Percentiles rank a stretch among this genome's conserved stretches.
Conservation (phyloP, 2,329 filamentous ascomycete genomes). For the Calonectria hawksworthii region DNA sequence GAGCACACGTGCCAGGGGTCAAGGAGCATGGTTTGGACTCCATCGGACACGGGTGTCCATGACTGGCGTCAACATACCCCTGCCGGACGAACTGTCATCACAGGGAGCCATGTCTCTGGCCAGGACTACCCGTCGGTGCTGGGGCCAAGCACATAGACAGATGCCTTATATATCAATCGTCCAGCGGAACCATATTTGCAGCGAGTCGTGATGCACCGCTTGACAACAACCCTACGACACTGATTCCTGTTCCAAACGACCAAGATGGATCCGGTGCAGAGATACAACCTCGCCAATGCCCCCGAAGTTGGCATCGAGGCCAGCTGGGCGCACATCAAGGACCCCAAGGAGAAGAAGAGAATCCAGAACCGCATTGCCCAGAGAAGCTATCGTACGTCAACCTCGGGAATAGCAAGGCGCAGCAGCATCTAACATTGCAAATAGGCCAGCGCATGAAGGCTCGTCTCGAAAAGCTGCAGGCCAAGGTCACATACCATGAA, state of each 20-base stretch:
- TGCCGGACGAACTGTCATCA: slow-evolving; percentile 8
- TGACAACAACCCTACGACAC: background rate
- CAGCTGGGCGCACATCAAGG: slow-evolving; percentile 18
- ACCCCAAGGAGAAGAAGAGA: slow-evolving; percentile 22
- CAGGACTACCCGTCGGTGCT: background rate
- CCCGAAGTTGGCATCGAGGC: slow-evolving; percentile 8
- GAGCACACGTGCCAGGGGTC: slow-evolving; percentile 8
- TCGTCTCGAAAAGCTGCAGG: slow-evolving; percentile 19
- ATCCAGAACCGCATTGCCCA: slow-evolving; percentile 22
- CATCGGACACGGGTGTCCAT: slow-evolving; percentile 5
- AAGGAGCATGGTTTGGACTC: background rate
- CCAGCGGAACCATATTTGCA: background rate
- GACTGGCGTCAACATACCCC: slow-evolving; percentile 5
- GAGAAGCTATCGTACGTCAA: slow-evolving; percentile 16
- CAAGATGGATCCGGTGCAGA: slow-evolving; percentile 10
- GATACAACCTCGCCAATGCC: slow-evolving; percentile 9
- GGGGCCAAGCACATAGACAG: background rate
- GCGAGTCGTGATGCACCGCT: background rate
- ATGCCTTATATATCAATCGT: slow-evolving; percentile 7
- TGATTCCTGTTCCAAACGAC: background rate
- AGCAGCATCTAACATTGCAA: slow-evolving; percentile 6
- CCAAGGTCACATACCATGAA: slow-evolving; percentile 21
- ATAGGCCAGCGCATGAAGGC: slow-evolving; percentile 21
- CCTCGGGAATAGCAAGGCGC: background rate
- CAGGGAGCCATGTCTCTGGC: background rate